Evolutionary conservation across 2,329 filamentous ascomycete species (phyloP), one percentile per base, ranked within the genome.

Genomic region (Cercospora janseana): DNA sequence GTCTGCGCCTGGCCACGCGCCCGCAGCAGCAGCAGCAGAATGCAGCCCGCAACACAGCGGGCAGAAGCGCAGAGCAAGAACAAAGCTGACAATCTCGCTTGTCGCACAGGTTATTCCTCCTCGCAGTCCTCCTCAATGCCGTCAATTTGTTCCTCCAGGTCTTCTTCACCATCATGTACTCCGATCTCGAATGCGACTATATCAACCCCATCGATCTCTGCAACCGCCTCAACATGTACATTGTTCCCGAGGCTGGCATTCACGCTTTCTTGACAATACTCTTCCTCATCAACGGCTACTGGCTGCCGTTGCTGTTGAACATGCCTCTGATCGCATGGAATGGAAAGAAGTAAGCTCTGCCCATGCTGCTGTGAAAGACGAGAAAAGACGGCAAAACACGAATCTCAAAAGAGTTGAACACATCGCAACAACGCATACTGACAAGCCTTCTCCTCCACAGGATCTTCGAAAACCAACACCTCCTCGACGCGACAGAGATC

Each of bases 151-250:
- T 98, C 75, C 81, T 98, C 51, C 94, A 98, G 78, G 93, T 98
- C 66, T 98, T 98, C 82, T 98, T 98, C 79, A 98, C 93, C 52
- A 98, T 98, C 70, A 98, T 98, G 94, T 98, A 97, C 78, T 95
- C 89, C 74, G 93, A 98, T 80, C 76, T 98, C 67, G 93, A 98
- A 86, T 98, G 93, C 77, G 93, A 98, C 77, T 98, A 98, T 76
- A 98, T 98, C 78, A 98, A 98, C 79, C 93, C 93, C 37, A 98
- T 98, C 78, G 93, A 98, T 67, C 91, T 98, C 61, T 98, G 93
- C 87, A 98, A 98, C 85, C 91, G 93, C 66, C 86, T 98, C 63
- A 98, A 98, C 81, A 94, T 92, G 71, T 98, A 98, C 79, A 98
- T 98, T 71, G 86, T 98, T 67, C 93, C 93, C 69, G 94, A 98